These are phyloP conservation scores for Russula abietina DNA, from an alignment of 768 basidiomycete genomes.

Conservation along the genomic window DNA sequence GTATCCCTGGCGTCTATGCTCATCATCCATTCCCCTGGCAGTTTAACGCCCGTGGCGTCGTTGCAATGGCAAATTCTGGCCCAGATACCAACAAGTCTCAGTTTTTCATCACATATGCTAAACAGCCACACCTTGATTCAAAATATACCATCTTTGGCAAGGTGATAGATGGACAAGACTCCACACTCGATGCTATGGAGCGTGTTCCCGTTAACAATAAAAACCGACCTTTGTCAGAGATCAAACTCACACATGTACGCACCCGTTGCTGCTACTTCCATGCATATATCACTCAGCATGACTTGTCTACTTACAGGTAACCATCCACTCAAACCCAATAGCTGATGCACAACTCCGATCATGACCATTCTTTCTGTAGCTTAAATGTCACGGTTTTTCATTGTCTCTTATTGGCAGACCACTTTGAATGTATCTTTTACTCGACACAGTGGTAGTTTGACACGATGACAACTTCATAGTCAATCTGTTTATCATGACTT, in stretches of 20 bases:
- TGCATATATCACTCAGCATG: background rate
- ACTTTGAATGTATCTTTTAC: background rate
- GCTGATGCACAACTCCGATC: conserved; percentile 61
- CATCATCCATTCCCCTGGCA: conserved; percentile 30
- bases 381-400: background rate
- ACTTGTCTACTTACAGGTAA: conserved; percentile 42
- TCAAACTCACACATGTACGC: conserved; percentile 74
- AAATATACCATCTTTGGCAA: conserved; percentile 94
- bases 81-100: conserved; percentile 90
- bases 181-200: conserved; percentile 92
- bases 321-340: conserved; percentile 93
- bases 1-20: conserved; percentile 1
- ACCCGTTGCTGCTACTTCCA: background rate
- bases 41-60: conserved; percentile 93
- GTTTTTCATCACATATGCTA: conserved; percentile 86
- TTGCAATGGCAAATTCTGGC: conserved; percentile 98
- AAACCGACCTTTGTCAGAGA: conserved; percentile 79
- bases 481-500: conserved; percentile 33
- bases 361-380: background rate
- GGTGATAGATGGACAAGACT: conserved; percentile 97
- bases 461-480: background rate
- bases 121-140: conserved; percentile 89
- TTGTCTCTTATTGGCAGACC: background rate
- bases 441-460: too few species aligned
- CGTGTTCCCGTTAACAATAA: conserved; percentile 85